A percentile compares a stretch with the other conserved stretches of the same genome.
phyloP scores from a whole-genome alignment of 164 flowering plant species.

The Vitis cinerea region DNA sequence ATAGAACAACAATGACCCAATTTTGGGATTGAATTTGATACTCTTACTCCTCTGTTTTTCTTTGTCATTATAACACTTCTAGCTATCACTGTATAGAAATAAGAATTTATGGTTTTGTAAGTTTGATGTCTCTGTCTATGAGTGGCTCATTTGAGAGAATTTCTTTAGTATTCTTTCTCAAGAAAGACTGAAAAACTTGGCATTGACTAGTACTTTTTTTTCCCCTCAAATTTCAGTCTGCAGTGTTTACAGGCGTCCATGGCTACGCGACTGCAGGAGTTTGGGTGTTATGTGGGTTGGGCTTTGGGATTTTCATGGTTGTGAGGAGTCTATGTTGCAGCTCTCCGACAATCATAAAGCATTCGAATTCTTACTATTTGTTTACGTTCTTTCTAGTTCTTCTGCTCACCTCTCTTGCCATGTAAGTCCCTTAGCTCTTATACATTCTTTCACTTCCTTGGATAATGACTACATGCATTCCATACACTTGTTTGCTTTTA shows the following conservation, averaged over 20 bases:
- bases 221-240: constrained; percentile 40
- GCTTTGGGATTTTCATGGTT: constrained; percentile 36
- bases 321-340: constrained; percentile 22
- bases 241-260: constrained; percentile 62
- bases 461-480: too few species aligned
- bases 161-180: too few species aligned
- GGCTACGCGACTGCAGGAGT: constrained; percentile 54
- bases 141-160: too few species aligned
- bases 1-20: too few species aligned
- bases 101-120: neutral
- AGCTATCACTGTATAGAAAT: neutral
- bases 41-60: too few species aligned
- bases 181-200: neutral
- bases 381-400: constrained; percentile 27
- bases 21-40: too few species aligned
- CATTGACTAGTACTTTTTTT: neutral
- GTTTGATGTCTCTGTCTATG: too few species aligned
- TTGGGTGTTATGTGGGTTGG: constrained; percentile 53
- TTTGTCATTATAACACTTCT: too few species aligned
- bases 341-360: constrained; percentile 9
- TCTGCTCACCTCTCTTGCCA: constrained; percentile 42
- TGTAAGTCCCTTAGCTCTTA: constrained; percentile 39
- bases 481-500: too few species aligned
- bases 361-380: constrained; percentile 23
- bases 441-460: neutral